Evolutionary conservation across 2,329 filamentous ascomycete species (phyloP).

Genomic region (Elsinoe necatrix): DNA sequence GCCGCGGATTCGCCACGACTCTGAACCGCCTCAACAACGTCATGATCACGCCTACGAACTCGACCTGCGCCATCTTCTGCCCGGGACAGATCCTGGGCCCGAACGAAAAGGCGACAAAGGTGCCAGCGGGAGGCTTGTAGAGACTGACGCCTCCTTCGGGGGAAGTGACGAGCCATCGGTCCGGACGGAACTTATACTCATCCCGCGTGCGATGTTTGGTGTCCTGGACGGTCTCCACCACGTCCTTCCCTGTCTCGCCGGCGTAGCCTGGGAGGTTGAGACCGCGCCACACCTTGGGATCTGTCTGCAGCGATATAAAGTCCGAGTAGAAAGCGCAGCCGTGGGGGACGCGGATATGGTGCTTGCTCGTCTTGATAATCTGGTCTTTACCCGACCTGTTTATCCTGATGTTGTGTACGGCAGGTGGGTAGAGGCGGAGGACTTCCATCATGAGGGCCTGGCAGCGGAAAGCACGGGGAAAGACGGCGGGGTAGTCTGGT

Average conservation of each 20-base stretch:
- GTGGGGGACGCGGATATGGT: constrained; percentile 27
- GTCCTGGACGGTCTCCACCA: constrained; percentile 5
- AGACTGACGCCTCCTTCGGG: constrained; percentile 20
- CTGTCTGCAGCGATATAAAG: constrained; percentile 22
- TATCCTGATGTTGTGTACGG: constrained; percentile 26
- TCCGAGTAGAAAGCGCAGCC: constrained; percentile 33
- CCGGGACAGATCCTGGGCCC: constrained; percentile 46
- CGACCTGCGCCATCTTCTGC: constrained; percentile 48
- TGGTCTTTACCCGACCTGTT: neutral
- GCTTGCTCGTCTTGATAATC: neutral
- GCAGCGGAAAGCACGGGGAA: constrained; percentile 37
- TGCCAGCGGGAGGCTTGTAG: constrained; percentile 26
- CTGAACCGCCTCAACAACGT: constrained; percentile 29
- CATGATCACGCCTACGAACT: constrained; percentile 43
- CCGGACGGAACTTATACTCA: constrained; percentile 32
- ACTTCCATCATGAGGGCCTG: constrained; percentile 46
- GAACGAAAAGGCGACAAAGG: constrained; percentile 41
- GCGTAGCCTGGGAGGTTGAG: constrained; percentile 19
- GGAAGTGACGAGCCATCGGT: constrained; percentile 33
- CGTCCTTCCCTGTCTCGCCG: constrained; percentile 19
- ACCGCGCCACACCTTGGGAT: constrained; percentile 19
- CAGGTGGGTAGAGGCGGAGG: constrained; percentile 35
- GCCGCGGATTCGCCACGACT: neutral
- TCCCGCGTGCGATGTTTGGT: constrained; percentile 23
- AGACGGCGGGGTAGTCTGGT: constrained; percentile 32